Conservation (phyloP, 225 moss, liverwort and hornwort species). For the Asterella californica region DNA sequence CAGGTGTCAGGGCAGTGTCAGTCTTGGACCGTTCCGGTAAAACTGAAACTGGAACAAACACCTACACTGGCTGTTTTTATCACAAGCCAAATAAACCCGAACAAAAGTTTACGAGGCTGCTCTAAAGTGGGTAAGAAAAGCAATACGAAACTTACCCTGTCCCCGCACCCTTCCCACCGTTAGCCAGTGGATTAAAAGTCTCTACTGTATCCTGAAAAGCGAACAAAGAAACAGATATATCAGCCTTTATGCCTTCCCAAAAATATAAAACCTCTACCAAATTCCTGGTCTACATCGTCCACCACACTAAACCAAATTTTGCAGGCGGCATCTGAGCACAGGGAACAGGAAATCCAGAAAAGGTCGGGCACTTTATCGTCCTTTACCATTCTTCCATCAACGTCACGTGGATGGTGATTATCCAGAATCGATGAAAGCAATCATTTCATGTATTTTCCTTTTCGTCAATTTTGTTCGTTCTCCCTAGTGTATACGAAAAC, state of each 20-base stretch:
- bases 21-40: neutral
- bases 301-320: neutral
- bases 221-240: neutral
- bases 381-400: neutral
- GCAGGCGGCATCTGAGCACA: neutral
- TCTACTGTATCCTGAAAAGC: constrained; percentile 73
- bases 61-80: neutral
- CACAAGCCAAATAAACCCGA: neutral
- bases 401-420: no score
- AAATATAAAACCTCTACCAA: neutral
- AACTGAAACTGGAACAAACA: neutral
- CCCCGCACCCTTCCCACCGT: constrained; percentile 58
- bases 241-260: neutral
- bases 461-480: neutral
- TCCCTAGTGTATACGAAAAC: no score
- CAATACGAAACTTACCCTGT: constrained; percentile 45
- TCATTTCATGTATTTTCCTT: neutral
- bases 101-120: neutral
- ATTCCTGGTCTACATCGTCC: neutral
- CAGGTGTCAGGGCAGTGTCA: neutral
- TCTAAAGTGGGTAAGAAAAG: neutral
- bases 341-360: neutral
- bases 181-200: constrained; percentile 55
- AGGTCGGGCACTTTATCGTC: neutral
- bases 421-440: no score